A percentile compares a stretch with the other conserved stretches of the same genome.
Evolutionary conservation across 345 rosid genomes (phyloP).

Genomic region (Arabis hirsuta): DNA sequence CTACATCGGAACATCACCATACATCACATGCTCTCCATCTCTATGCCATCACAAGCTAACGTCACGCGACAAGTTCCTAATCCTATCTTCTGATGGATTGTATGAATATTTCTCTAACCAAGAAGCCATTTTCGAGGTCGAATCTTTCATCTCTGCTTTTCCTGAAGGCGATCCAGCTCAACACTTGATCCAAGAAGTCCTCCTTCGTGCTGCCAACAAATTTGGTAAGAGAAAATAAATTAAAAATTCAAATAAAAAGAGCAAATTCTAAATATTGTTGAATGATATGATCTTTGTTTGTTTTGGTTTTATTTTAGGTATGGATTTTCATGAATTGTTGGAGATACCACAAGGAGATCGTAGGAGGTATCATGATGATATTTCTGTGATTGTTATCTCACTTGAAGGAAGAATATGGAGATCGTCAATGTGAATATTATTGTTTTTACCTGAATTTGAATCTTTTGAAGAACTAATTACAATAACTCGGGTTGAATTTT

Average conservation of each 20-base stretch:
- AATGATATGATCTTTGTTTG: background rate
- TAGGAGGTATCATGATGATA: constrained; percentile 88
- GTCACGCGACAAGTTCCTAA: constrained; percentile 71
- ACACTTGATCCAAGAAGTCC: constrained; percentile 80
- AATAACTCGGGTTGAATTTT: constrained; percentile 28
- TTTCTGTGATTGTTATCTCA: constrained; percentile 86
- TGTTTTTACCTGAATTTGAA: constrained; percentile 13
- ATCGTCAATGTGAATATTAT: constrained; percentile 61
- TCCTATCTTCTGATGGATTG: constrained; percentile 93
- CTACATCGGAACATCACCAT: constrained; percentile 78
- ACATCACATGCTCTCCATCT: constrained; percentile 77
- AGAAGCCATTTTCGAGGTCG: constrained; percentile 84
- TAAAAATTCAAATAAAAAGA: background rate
- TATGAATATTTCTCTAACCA: constrained; percentile 85
- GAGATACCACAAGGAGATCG: constrained; percentile 95
- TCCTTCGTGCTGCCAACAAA: constrained; percentile 91
- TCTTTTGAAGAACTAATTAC: constrained; percentile 33
- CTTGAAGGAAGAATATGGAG: constrained; percentile 95
- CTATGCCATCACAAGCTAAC: constrained; percentile 71
- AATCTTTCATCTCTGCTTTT: constrained; percentile 70
- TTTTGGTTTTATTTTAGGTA: constrained; percentile 51
- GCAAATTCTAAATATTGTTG: background rate
- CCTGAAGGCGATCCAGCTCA: constrained; percentile 99
- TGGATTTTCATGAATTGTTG: constrained; percentile 85
- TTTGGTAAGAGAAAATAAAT: constrained; percentile 53